These are phyloP conservation scores for Alternaria sp. DNA, from an alignment of 2,329 filamentous ascomycete species.

Conservation along the genomic window DNA sequence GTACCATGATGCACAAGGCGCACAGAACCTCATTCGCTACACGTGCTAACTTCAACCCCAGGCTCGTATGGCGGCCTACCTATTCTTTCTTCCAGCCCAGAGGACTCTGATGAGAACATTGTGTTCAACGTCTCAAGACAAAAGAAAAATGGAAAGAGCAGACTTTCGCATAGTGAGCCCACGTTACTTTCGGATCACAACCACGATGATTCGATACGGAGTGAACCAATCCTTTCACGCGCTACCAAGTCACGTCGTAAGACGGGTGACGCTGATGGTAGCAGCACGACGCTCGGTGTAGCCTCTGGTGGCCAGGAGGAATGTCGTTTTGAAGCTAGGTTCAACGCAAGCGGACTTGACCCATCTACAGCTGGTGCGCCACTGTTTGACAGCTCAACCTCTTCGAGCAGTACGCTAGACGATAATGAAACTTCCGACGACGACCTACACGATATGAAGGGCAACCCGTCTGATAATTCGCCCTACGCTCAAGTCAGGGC, in stretches of 20 bases:
- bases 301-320: constrained; percentile 41
- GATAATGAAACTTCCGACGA: constrained; percentile 49
- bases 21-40: constrained; percentile 2
- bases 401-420: constrained; percentile 43
- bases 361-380: constrained; percentile 34
- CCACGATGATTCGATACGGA: constrained; percentile 30
- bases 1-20: constrained; percentile 16
- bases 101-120: constrained; percentile 49
- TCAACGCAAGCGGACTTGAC: constrained; percentile 42
- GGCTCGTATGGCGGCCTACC: constrained; percentile 69
- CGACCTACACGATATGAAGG: constrained; percentile 49
- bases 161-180: constrained; percentile 41
- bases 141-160: constrained; percentile 48
- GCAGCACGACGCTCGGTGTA: constrained; percentile 38
- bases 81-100: constrained; percentile 52
- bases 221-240: constrained; percentile 30
- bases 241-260: constrained; percentile 39
- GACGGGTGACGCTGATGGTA: constrained; percentile 34
- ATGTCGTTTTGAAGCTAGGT: constrained; percentile 44
- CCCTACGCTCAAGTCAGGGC: constrained; percentile 82
- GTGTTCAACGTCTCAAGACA: constrained; percentile 31
- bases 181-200: constrained; percentile 25
- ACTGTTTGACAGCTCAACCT: constrained; percentile 39
- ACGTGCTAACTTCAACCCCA: constrained; percentile 21
- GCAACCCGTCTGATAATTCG: constrained; percentile 71